Evolutionary conservation across 495 filamentous ascomycete genomes (phyloP).

Genomic region (Oidiodendron maius): DNA sequence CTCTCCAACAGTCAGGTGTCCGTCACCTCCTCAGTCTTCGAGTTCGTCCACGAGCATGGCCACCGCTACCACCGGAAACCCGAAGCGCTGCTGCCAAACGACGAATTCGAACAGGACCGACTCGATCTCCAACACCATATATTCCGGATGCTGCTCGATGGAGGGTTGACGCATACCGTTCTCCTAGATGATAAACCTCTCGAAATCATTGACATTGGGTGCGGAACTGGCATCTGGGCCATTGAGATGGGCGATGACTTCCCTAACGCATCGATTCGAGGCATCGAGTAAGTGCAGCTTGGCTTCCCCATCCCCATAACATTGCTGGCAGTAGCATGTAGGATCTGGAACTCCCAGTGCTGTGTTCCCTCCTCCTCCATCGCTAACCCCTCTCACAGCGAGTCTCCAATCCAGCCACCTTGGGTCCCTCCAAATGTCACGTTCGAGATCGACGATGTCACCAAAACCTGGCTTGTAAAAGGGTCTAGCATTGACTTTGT

Average conservation of each 20-base stretch:
- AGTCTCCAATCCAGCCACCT: conserved; percentile 36
- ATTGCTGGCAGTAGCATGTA: too few species aligned
- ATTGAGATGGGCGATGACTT: conserved; percentile 31
- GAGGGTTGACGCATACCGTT: conserved; percentile 39
- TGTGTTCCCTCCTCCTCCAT: too few species aligned
- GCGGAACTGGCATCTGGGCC: conserved; percentile 46
- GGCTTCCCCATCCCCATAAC: too few species aligned
- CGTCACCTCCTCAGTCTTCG: neutral
- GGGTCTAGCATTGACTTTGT: conserved; percentile 41
- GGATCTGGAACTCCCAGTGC: too few species aligned
- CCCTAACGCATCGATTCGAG: conserved; percentile 22
- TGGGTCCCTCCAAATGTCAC: conserved; percentile 42
- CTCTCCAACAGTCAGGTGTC: neutral
- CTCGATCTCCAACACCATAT: conserved; percentile 28
- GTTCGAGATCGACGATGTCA: conserved; percentile 49
- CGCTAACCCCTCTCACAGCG: too few species aligned
- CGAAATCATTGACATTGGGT: conserved; percentile 52
- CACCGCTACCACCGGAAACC: neutral
- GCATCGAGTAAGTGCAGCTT: too few species aligned
- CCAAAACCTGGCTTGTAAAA: conserved; percentile 38
- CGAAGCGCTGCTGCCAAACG: conserved; percentile 15
- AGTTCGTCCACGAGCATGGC: neutral
- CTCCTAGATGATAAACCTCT: conserved; percentile 27
- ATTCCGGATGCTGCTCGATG: conserved; percentile 37
- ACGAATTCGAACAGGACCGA: conserved; percentile 20